Percentiles rank a stretch among this genome's conserved stretches.
phyloP scores from a whole-genome alignment of 225 moss, liverwort and hornwort species.

The Neckera pumila region DNA sequence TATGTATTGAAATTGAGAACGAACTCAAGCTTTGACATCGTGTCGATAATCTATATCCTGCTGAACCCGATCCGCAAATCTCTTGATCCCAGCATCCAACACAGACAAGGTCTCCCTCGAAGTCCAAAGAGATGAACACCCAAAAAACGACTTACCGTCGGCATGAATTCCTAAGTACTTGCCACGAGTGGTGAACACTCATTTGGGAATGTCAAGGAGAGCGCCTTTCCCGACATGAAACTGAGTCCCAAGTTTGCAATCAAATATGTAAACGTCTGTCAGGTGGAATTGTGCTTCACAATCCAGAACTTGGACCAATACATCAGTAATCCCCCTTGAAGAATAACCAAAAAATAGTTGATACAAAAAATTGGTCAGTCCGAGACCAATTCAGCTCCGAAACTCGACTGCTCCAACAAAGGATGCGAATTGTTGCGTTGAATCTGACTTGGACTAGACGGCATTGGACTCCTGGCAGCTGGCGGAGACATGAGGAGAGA shows the following conservation, averaged over 20 bases:
- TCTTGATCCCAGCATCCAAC: neutral
- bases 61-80: neutral
- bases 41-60: neutral
- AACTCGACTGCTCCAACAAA: neutral
- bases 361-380: neutral
- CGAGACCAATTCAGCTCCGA: neutral
- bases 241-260: neutral
- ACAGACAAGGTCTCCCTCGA: neutral
- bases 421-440: too few species aligned
- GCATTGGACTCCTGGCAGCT: neutral
- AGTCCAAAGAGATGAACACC: neutral
- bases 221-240: neutral
- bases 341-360: neutral
- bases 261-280: neutral
- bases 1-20: neutral
- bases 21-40: neutral
- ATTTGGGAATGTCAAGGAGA: neutral
- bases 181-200: neutral
- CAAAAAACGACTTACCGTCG: too few species aligned
- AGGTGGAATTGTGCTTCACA: too few species aligned
- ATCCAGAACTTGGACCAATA: neutral
- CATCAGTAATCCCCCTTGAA: neutral
- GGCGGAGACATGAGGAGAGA: neutral
- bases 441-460: neutral
- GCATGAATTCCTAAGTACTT: neutral